Conservation (phyloP, 331 rosid species). For the Quercus tomentella region DNA sequence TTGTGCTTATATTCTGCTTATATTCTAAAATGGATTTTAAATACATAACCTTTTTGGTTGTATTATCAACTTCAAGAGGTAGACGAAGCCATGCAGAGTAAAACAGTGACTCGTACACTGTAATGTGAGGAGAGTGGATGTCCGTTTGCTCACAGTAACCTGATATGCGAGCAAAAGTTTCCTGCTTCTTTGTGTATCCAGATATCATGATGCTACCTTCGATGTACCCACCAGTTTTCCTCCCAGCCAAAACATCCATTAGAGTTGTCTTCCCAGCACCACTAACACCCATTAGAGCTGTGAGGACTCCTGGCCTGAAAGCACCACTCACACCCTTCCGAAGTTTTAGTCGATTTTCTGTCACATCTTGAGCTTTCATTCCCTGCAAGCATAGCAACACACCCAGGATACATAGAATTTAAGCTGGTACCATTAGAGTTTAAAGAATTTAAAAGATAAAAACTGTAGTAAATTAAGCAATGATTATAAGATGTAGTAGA, state of each 20-base stretch:
- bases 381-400: constrained; percentile 35
- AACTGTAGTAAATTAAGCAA: too few species aligned
- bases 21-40: not conserved
- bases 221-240: constrained; percentile 78
- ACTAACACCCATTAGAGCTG: constrained; percentile 94
- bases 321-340: constrained; percentile 79
- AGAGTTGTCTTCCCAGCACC: constrained; percentile 96
- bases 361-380: constrained; percentile 64
- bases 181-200: constrained; percentile 73
- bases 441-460: too few species aligned
- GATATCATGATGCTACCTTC: constrained; percentile 65
- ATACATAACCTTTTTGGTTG: constrained; percentile 57
- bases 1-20: too few species aligned
- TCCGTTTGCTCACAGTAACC: constrained; percentile 93
- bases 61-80: constrained; percentile 56
- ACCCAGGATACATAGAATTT: too few species aligned
- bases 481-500: too few species aligned
- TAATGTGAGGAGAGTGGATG: constrained; percentile 91
- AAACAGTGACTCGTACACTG: constrained; percentile 69
- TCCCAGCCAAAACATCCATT: constrained; percentile 83
- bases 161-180: constrained; percentile 77
- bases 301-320: constrained; percentile 81
- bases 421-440: too few species aligned
- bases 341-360: constrained; percentile 67
- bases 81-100: constrained; percentile 92